Percentiles rank a stretch among this genome's conserved stretches.
phyloP scores from a whole-genome alignment of 1,284 basidiomycete species.

The Ganoderma boninense region DNA sequence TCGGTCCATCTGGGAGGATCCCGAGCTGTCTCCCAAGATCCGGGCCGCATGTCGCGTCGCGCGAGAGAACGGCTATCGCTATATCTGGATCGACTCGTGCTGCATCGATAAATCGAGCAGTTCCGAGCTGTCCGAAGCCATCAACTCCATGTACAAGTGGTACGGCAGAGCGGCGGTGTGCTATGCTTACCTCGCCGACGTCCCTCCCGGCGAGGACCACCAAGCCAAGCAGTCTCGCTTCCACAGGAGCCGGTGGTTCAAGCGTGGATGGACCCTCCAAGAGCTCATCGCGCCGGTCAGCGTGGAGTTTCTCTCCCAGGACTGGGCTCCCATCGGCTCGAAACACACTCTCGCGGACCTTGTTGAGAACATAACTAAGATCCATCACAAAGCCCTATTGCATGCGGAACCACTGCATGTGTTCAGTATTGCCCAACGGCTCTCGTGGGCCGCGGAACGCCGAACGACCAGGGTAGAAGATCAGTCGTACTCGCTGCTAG shows the following conservation, averaged over 20 bases:
- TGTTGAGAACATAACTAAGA: background rate
- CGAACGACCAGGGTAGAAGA: background rate
- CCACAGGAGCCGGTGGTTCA: background rate
- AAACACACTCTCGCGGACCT: background rate
- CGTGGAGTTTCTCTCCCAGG: background rate
- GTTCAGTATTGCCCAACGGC: background rate
- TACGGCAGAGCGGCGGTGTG: background rate
- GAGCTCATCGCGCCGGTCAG: background rate
- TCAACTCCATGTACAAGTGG: background rate
- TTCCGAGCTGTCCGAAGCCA: background rate
- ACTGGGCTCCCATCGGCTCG: background rate
- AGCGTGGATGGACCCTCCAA: background rate
- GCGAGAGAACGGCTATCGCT: background rate
- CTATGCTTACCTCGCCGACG: background rate
- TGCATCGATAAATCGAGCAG: background rate
- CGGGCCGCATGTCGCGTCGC: background rate
- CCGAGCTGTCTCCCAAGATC: background rate
- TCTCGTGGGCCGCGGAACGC: background rate
- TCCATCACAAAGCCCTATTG: background rate
- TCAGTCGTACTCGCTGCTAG: background rate
- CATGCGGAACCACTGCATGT: background rate
- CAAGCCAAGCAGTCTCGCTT: background rate
- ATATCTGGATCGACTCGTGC: background rate
- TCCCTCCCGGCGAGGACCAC: background rate
- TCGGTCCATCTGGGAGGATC: too few relatives aligned